Evolutionary conservation across 345 rosid genomes (phyloP).

Genomic region (Tarenaya hassleriana): DNA sequence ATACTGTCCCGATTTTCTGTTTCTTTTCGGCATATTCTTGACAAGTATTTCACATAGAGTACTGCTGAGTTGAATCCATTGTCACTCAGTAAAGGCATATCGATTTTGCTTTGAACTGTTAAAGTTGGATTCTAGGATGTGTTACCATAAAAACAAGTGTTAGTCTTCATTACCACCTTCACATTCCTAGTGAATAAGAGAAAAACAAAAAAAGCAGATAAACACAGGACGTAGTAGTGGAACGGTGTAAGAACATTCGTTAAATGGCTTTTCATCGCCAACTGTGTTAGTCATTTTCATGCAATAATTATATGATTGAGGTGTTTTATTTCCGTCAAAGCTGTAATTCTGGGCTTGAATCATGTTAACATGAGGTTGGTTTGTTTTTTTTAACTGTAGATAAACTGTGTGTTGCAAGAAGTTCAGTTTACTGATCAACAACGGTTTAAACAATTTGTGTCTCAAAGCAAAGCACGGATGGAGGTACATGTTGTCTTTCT

Average conservation of each 20-base stretch:
- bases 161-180: too few species aligned
- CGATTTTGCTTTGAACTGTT: too few species aligned
- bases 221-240: conserved; percentile 5
- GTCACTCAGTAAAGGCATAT: too few species aligned
- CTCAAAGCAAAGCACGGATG: conserved; percentile 95
- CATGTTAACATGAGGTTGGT: neutral
- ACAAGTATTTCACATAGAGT: too few species aligned
- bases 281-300: conserved; percentile 1
- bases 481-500: conserved; percentile 49
- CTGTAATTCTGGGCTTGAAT: neutral
- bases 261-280: conserved; percentile 5
- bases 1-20: neutral
- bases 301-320: too few species aligned
- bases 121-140: too few species aligned
- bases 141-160: too few species aligned
- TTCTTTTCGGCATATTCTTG: too few species aligned
- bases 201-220: too few species aligned
- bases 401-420: conserved; percentile 82
- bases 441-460: conserved; percentile 94
- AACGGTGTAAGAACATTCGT: neutral
- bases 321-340: conserved; percentile 1
- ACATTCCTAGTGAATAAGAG: too few species aligned
- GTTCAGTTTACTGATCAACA: conserved; percentile 92
- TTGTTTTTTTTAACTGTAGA: conserved; percentile 33
- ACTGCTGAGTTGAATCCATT: too few species aligned